Percentiles rank a stretch among this genome's conserved stretches.
These are phyloP conservation scores for Nematocida parisii DNA, from an alignment of 371 early-diverging fungal genomes.

Conservation along the genomic window DNA sequence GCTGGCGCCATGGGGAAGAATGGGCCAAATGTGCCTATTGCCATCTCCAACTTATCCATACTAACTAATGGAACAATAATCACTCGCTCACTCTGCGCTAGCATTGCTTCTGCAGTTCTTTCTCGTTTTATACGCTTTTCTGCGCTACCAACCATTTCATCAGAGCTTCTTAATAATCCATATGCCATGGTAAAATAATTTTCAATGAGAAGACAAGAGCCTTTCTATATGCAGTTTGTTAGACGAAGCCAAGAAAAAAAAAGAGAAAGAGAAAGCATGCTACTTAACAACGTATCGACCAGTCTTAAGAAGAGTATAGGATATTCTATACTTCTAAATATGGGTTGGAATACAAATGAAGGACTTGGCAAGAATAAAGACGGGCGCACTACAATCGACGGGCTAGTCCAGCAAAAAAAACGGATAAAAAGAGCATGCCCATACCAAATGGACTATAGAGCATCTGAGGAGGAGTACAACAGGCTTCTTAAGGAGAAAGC, in stretches of 20 bases:
- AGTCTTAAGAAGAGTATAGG: constrained; percentile 50
- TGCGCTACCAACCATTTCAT: not conserved
- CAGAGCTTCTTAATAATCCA: constrained; percentile 20
- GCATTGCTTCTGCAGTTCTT: constrained; percentile 13
- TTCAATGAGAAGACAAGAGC: constrained; percentile 48
- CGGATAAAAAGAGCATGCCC: not conserved
- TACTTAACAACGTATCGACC: constrained; percentile 38
- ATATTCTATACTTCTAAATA: constrained; percentile 42
- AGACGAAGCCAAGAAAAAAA: constrained; percentile 58
- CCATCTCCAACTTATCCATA: constrained; percentile 35
- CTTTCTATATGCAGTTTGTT: constrained; percentile 51
- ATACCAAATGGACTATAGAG: constrained; percentile 3
- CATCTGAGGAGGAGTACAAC: constrained; percentile 36
- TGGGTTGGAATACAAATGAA: constrained; percentile 43
- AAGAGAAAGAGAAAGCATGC: constrained; percentile 22
- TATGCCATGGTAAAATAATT: constrained; percentile 35
- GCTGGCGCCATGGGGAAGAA: constrained; percentile 49
- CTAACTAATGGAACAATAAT: constrained; percentile 28
- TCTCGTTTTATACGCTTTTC: constrained; percentile 10
- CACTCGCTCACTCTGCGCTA: constrained; percentile 41
- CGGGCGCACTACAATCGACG: constrained; percentile 29
- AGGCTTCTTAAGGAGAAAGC: not conserved
- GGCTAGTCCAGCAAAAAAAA: constrained; percentile 11
- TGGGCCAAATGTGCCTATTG: constrained; percentile 37
- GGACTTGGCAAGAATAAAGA: constrained; percentile 51